Conservation (phyloP, 2,329 filamentous ascomycete genomes). For the Talaromyces pinophilus region DNA sequence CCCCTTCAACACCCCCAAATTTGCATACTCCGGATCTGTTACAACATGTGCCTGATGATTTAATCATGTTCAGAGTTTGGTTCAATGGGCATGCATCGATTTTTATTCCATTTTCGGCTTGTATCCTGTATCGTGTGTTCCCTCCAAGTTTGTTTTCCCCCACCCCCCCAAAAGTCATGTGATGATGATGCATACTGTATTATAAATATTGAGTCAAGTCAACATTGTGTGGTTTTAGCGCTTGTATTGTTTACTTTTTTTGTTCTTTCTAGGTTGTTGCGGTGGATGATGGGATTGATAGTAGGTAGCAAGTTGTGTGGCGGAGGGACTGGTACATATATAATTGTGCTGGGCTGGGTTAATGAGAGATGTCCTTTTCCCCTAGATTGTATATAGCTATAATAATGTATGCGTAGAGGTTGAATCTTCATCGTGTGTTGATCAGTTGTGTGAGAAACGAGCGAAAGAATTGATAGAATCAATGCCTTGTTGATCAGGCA, state of each 20-base stretch:
- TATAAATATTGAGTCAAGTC: background rate
- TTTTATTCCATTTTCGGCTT: background rate
- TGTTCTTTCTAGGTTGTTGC: background rate
- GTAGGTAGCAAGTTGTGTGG: background rate
- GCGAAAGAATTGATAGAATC: background rate
- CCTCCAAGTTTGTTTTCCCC: too few relatives aligned
- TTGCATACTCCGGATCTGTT: constrained; percentile 12
- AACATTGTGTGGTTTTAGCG: background rate
- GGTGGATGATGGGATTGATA: background rate
- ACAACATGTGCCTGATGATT: constrained; percentile 1
- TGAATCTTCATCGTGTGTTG: background rate
- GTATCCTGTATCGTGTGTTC: background rate
- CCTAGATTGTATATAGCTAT: background rate
- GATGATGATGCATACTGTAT: constrained; percentile 5
- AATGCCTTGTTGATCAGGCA: background rate
- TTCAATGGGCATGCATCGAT: background rate
- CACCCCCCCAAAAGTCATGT: background rate
- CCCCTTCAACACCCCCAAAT: too few relatives aligned
- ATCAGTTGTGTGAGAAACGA: too few relatives aligned
- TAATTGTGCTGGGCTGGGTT: background rate
- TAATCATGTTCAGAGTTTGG: background rate
- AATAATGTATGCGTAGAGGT: background rate
- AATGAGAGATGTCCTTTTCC: background rate
- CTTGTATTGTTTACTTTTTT: background rate
- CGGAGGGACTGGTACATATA: background rate